Evolutionary conservation across 2,329 filamentous ascomycete species (phyloP), one percentile per base, ranked within the genome.

Genomic region (Pseudogymnoascus verrucosus): DNA sequence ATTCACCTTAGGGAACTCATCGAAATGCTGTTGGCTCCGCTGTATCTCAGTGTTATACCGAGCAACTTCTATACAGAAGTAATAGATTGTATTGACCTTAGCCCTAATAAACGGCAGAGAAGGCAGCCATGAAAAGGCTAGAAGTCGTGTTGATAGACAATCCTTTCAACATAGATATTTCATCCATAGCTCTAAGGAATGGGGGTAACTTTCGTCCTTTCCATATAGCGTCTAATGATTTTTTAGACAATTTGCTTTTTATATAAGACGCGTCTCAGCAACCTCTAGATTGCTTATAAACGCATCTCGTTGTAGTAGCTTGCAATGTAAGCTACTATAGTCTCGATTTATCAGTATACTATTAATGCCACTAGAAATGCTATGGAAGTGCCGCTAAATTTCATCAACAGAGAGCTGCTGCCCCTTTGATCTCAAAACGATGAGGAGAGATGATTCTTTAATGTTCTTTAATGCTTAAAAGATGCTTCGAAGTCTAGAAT

Each of bases 261-360:
- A 87, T 69, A 98, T 90, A 59, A 97, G 78, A 19, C 89, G 85
- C 0, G 90, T 96, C 75, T 96, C 88, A 1, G 92, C 92, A 11
- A 77, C 76, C 72, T 98, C 93, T 0, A 98, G 83, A 63, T 79
- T 78, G 51, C 81, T 74, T 57, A 93, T 90, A 21, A 96, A 77
- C n/a, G 82, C 78, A 66, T 91, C 84, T 47, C 92, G 84, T 68
- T 85, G 79, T 60, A 89, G 83, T 51, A 97, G 88, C 73, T 97
- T 97, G 67, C 91, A 88, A 61, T 89, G 82, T 8, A 97, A 82
- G 7, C 87, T 83, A 42, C 91, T 89, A 67, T 91, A 87, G 71
- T 97, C 89, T 65, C 92, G 85, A 64, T 96, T 97, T 69, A 97
- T 85, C 91, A 91, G 97, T 60, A 98, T 89, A 68, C 96, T 96